Evolutionary conservation across 2,329 filamentous ascomycete species (phyloP), one percentile per base, ranked within the genome.

Genomic region (Sclerotinia spermophila): DNA sequence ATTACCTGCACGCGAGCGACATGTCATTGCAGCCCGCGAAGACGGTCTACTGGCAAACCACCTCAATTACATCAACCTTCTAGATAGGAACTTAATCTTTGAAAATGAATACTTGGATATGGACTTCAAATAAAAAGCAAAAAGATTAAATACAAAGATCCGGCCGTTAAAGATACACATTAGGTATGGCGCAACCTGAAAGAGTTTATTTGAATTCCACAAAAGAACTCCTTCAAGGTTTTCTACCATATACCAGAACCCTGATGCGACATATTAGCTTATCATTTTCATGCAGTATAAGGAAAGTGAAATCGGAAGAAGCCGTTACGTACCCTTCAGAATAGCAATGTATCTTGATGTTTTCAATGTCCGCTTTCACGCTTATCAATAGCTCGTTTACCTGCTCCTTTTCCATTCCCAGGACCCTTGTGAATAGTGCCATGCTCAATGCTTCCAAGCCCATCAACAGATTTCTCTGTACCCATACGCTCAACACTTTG

Each of bases 371-470:
- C 27, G 62, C 61, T 42, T 61, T 71, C 24, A 75, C 73, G 2
- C 44, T 55, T 24, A 44, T 33, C 45, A 74, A 40, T 19, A 74
- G 71, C 66, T 80, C 55, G 76, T 79, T 30, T 72, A 79, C 68
- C 15, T 78, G 68, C 72, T 81, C 45, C 74, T 76, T 56, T 69
- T 45, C 55, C 73, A 72, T 73, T 15, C 73, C 73, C 68, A 72
- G 75, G 45, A 70, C 77, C 5, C 78, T 78, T 8, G 79, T 70
- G 68, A 72, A 71, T 19, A 67, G 58, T 51, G 69, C 72, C 70
- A 75, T 66, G 35, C 66, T 72, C 19, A 76, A 44, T 21, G 61
- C 69, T 60, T 75, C 72, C 10, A 76, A 42, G 15, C 72, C 74
- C 45, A 70, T 69, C 40, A 71, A 42, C 8, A 76, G 17, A 66